Evolutionary conservation across 2,329 filamentous ascomycete genomes (phyloP).

Genomic region (Rhynchosporium agropyri): DNA sequence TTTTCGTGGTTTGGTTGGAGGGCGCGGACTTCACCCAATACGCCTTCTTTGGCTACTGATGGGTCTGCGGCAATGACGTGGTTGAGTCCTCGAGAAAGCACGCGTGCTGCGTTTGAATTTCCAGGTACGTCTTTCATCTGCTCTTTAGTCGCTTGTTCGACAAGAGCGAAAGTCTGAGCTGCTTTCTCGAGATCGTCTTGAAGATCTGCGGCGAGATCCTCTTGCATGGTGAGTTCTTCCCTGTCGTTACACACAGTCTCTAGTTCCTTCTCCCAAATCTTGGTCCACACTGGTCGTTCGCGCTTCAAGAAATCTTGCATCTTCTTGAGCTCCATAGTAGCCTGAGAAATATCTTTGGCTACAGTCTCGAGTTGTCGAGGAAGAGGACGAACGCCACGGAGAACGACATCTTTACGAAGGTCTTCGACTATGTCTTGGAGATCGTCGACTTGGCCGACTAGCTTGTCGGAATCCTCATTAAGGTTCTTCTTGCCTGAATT

Average conservation of each 20-base stretch:
- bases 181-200: conserved; percentile 96
- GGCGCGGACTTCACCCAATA: conserved; percentile 90
- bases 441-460: conserved; percentile 92
- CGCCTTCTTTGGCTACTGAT: conserved; percentile 81
- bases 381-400: conserved; percentile 85
- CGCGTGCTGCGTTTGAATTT: conserved; percentile 54
- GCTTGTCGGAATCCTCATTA: conserved; percentile 82
- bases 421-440: conserved; percentile 97
- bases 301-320: conserved; percentile 89
- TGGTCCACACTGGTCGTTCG: conserved; percentile 97
- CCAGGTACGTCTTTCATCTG: conserved; percentile 77
- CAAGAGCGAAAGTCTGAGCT: conserved; percentile 86
- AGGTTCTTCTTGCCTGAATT: conserved; percentile 84
- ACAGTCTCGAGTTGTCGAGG: conserved; percentile 88
- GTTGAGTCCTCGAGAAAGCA: conserved; percentile 58
- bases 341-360: conserved; percentile 80
- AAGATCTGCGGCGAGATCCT: conserved; percentile 89
- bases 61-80: conserved; percentile 64
- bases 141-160: conserved; percentile 98
- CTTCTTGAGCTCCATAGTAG: conserved; percentile 86
- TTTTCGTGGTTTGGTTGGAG: conserved; percentile 93
- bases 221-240: conserved; percentile 92
- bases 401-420: conserved; percentile 93
- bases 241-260: conserved; percentile 95
- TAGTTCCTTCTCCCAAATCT: conserved; percentile 98